A percentile compares a stretch with the other conserved stretches of the same genome.
Conservation (phyloP, 2,329 filamentous ascomycete species). For the Ophiostoma quercus region DNA sequence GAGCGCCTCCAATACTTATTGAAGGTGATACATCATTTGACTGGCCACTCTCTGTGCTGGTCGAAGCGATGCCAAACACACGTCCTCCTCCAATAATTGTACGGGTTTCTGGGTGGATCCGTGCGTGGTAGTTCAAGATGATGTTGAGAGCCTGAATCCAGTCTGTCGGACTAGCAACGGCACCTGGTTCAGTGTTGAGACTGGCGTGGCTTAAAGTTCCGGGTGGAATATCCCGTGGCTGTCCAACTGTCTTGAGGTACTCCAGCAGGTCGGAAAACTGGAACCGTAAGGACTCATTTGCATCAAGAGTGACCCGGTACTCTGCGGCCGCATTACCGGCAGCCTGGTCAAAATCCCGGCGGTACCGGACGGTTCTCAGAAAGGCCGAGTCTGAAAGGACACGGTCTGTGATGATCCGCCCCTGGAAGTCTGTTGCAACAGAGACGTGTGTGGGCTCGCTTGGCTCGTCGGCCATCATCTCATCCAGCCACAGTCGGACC, state of each 20-base stretch:
- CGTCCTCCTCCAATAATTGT: slow-evolving; percentile 21
- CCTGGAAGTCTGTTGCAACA: not conserved
- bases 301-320: not conserved
- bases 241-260: not conserved
- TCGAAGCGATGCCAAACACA: slow-evolving; percentile 32
- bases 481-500: not conserved
- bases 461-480: not conserved
- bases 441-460: not conserved
- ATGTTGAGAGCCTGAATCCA: slow-evolving; percentile 66
- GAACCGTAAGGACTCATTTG: not conserved
- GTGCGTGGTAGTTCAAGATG: slow-evolving; percentile 46
- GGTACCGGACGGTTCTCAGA: not conserved
- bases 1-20: slow-evolving; percentile 30
- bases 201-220: not conserved
- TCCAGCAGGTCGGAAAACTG: not conserved
- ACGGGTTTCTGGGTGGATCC: slow-evolving; percentile 19
- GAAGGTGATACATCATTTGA: slow-evolving; percentile 31
- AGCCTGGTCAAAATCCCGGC: not conserved
- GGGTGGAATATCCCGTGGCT: not conserved
- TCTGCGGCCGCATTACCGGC: not conserved
- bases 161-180: not conserved
- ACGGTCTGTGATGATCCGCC: not conserved
- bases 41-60: not conserved
- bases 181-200: not conserved
- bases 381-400: not conserved